Evolutionary conservation across 75 land plant genomes (phyloP).

Genomic region (Cryptomeria japonica): DNA sequence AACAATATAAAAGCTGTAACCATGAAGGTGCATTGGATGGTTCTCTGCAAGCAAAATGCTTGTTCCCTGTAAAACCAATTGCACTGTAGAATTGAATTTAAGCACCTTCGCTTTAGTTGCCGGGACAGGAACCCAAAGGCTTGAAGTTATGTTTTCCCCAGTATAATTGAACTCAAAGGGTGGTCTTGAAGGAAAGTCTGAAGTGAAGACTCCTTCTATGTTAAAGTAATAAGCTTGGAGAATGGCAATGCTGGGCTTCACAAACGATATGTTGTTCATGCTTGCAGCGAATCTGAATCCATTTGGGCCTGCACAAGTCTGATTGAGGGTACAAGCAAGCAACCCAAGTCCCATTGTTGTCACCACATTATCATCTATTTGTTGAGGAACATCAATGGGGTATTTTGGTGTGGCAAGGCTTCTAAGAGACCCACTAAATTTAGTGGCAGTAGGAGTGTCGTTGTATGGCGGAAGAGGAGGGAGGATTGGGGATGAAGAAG

Average conservation of each 20-base stretch:
- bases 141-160: background rate
- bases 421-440: slow-evolving; percentile 15
- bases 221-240: slow-evolving; percentile 21
- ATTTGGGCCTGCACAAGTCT: slow-evolving; percentile 25
- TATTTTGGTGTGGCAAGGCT: slow-evolving; percentile 32
- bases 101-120: slow-evolving; percentile 38
- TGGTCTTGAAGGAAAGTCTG: slow-evolving; percentile 25
- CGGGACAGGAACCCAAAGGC: slow-evolving; percentile 1
- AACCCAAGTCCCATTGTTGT: slow-evolving; percentile 25
- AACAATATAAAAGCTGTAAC: slow-evolving; percentile 44
- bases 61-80: slow-evolving; percentile 53
- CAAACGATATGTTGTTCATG: slow-evolving; percentile 36
- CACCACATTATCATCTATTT: slow-evolving; percentile 12
- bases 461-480: slow-evolving; percentile 36
- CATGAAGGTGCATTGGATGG: slow-evolving; percentile 59
- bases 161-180: slow-evolving; percentile 27
- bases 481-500: background rate
- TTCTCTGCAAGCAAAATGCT: slow-evolving; percentile 25
- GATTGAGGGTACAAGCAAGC: background rate
- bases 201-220: slow-evolving; percentile 15
- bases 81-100: slow-evolving; percentile 36
- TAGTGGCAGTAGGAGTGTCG: slow-evolving; percentile 23
- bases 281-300: slow-evolving; percentile 25
- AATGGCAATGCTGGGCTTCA: slow-evolving; percentile 20
- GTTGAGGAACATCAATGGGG: slow-evolving; percentile 25